A percentile compares a stretch with the other conserved stretches of the same genome.
These are phyloP conservation scores for Silene vulgaris DNA, from an alignment of 179 eudicot genomes.

Conservation along the genomic window DNA sequence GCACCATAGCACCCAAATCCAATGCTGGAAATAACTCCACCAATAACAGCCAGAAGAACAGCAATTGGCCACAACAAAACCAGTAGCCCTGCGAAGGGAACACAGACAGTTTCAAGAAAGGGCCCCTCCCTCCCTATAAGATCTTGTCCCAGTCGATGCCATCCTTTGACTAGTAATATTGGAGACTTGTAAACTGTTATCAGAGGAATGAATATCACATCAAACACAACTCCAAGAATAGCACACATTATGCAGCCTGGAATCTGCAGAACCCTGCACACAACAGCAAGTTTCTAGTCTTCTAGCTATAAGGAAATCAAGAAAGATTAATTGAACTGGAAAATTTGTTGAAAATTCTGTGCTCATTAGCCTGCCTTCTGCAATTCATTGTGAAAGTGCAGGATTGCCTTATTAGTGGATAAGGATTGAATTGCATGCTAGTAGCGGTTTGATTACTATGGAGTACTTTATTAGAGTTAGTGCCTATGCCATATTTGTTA, in stretches of 20 bases:
- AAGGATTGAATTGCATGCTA: no score
- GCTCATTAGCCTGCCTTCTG: background rate
- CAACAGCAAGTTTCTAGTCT: constrained; percentile 7
- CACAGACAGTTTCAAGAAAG: constrained; percentile 40
- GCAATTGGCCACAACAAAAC: constrained; percentile 33
- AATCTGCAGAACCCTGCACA: constrained; percentile 26
- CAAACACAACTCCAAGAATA: constrained; percentile 24
- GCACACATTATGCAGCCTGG: constrained; percentile 36
- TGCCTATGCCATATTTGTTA: no score
- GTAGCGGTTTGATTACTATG: no score
- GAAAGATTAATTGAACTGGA: background rate
- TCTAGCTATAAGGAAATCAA: background rate
- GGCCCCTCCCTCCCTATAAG: constrained; percentile 40
- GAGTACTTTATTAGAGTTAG: no score
- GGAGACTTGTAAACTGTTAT: constrained; percentile 37
- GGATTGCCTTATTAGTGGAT: background rate
- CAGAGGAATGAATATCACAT: constrained; percentile 31
- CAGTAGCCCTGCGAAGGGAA: constrained; percentile 35
- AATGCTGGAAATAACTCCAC: constrained; percentile 30
- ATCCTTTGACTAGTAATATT: constrained; percentile 31
- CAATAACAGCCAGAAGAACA: constrained; percentile 30
- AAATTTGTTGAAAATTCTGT: no score
- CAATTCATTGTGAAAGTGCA: background rate
- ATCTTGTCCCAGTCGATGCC: constrained; percentile 32
- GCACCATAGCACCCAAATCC: constrained; percentile 35